Conservation (phyloP, 306 rosid species). For the Arachis stenosperma region DNA sequence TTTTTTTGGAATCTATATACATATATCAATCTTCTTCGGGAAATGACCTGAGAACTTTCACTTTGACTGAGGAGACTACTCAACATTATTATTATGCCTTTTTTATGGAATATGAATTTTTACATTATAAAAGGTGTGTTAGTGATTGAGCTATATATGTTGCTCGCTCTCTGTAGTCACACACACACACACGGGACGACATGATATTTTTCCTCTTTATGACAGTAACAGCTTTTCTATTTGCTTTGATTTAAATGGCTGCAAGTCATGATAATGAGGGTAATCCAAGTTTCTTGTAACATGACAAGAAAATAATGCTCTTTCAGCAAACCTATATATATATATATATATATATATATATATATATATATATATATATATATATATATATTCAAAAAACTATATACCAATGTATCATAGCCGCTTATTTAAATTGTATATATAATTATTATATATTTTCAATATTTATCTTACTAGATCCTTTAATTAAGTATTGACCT, state of each 20-base stretch:
- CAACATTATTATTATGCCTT: slow-evolving; percentile 23
- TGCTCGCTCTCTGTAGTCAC: slow-evolving; percentile 43
- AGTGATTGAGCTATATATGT: slow-evolving; percentile 34
- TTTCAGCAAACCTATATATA: slow-evolving; percentile 8
- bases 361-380: neutral
- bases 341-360: neutral
- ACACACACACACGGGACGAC: slow-evolving; percentile 24
- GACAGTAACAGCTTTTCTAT: slow-evolving; percentile 6
- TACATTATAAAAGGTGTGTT: slow-evolving; percentile 34
- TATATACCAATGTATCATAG: neutral
- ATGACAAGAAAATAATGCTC: slow-evolving; percentile 25
- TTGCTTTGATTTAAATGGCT: neutral
- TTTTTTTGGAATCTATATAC: too few species aligned
- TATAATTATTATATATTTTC: neutral
- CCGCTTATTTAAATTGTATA: neutral
- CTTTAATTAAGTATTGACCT: too few species aligned
- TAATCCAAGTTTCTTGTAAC: slow-evolving; percentile 22
- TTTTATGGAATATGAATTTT: slow-evolving; percentile 38
- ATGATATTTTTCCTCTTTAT: slow-evolving; percentile 19
- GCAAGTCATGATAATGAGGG: slow-evolving; percentile 22
- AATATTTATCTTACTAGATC: too few species aligned
- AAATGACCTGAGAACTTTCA: slow-evolving; percentile 46
- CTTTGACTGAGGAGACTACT: slow-evolving; percentile 41
- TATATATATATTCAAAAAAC: slow-evolving; percentile 18
- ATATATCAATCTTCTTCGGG: slow-evolving; percentile 44